Base-by-base conservation (phyloP, 768 basidiomycete genomes). In the Trametes maxima region DNA sequence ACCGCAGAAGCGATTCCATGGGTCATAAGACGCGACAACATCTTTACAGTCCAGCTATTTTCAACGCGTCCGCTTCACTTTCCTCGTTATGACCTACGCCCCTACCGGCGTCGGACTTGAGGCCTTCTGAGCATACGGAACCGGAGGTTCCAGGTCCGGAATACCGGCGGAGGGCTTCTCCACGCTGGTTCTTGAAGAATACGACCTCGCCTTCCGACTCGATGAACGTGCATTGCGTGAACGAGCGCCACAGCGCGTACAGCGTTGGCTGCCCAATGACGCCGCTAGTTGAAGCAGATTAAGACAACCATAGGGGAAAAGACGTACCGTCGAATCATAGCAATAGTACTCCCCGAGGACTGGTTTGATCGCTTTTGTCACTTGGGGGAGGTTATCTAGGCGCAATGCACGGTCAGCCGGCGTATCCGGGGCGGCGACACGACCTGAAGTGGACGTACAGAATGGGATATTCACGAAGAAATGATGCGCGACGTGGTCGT, bases 401-500 rank as follows among this genome's bases (percentile, higher is more conserved):
- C 19, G 21, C 21, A 36, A 51, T 13, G 35, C 45, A 40, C 19
- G 14, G 21, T 36, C 39, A 19, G 21, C 19, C 2, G 33, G 19
- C 5, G 46, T n/a, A n/a, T 2, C 3, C 8, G 44, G 5, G 17
- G 19, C 4, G 37, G 13, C 2, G 22, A 35, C 12, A 10, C 7
- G 33, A 12, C 8, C 6, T 19, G 11, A 12, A 35, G 17, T 3
- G 5, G 8, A 50, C 69, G 16, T 17, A 68, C 65, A 66, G 59
- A 68, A 67, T 17, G 65, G 69, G 6, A 69, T 50, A 13, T 39
- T 47, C 45, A 64, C 54, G 57, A 74, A 74, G 68, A 74, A 73
- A 60, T 74, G 73, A 49, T 74, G 73, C 19, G 71, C 69, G 44
- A 74, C 66, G 63, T 74, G 73, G 57, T 72, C 62, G 42, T 73